Conservation (phyloP, 768 basidiomycete species). For the Suillus weaverae region DNA sequence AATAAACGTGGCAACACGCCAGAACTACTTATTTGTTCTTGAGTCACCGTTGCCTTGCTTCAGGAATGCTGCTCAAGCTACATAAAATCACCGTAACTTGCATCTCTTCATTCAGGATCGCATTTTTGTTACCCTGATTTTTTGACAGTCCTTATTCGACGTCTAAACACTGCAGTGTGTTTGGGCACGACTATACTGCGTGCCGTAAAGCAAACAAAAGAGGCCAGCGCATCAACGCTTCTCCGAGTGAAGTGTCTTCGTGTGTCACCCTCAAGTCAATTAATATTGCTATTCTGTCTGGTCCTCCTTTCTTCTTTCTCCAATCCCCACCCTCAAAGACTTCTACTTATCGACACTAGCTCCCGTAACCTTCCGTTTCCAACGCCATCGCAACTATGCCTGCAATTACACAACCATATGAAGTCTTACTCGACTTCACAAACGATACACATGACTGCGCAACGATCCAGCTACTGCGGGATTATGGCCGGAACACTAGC, state of each 20-base stretch:
- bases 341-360: constrained; percentile 20
- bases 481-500: constrained; percentile 58
- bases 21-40: constrained; percentile 14
- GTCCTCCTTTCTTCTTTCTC: constrained; percentile 17
- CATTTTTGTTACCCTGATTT: constrained; percentile 18
- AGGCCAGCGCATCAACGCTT: constrained; percentile 11
- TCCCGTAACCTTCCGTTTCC: constrained; percentile 34
- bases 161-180: constrained; percentile 7
- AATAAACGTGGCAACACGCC: constrained; percentile 21
- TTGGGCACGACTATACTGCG: constrained; percentile 24
- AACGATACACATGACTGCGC: constrained; percentile 68
- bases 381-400: constrained; percentile 47
- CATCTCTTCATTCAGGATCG: constrained; percentile 5
- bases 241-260: constrained; percentile 26
- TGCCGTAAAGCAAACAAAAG: constrained; percentile 37
- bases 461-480: constrained; percentile 61
- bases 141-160: constrained; percentile 15
- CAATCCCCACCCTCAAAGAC: constrained; percentile 5
- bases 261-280: constrained; percentile 14
- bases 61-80: constrained; percentile 11
- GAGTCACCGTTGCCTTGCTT: constrained; percentile 13
- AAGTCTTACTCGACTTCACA: constrained; percentile 65
- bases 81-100: constrained; percentile 10
- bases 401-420: constrained; percentile 55
- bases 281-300: constrained; percentile 11